Base-by-base conservation (phyloP, 768 basidiomycete genomes). In the Leccinum barrowsii region DNA sequence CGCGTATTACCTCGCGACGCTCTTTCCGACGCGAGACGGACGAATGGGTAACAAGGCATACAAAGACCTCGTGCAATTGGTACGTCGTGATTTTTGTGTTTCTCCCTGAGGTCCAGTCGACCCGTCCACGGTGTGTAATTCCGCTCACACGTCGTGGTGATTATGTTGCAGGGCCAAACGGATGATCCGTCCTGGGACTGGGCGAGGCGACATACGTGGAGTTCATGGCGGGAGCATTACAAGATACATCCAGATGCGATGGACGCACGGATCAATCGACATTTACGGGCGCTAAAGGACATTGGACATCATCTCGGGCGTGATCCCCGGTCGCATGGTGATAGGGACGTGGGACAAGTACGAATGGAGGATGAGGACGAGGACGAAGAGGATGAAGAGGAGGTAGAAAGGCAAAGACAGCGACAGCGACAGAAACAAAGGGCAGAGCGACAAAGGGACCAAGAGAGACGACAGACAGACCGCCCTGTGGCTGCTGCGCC, bases 161-260 rank as follows among this genome's bases (percentile, higher is more conserved):
- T 42, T 0, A 42, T 19, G 2, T 53, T 35, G 22, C n/a, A 67
- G 64, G 57, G 71, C 70, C 5, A 63, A 64, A 22, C 56, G 1
- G 51, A 15, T 70, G 75, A 72, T 77, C 78, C 73, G 58, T 78
- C 79, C 62, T 76, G 64, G 63, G 58, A 17, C 1, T 75, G 74
- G 74, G 73, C 77, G 17, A 62, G 56, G 19, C 72, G 70, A 3
- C 87, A 86, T 64, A 52, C 84, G 12, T 81, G 78, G 80, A 76
- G 77, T 34, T 85, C 84, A 15, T 88, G 86, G 87, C 79, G 85
- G 13, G 80, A 86, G 44, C 77, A 80, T 24, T 88, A 87, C 67
- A 75, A 67, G 62, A 82, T 73, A 54, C 75, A 85, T 55, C 50
- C 73, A 17, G 58, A 8, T 0, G 28, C 58, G 7, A 82, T 83